Evolutionary conservation across 2,329 filamentous ascomycete species (phyloP), one percentile per base, ranked within the genome.

Genomic region (Neophaeococcomyces mojaviensis): DNA sequence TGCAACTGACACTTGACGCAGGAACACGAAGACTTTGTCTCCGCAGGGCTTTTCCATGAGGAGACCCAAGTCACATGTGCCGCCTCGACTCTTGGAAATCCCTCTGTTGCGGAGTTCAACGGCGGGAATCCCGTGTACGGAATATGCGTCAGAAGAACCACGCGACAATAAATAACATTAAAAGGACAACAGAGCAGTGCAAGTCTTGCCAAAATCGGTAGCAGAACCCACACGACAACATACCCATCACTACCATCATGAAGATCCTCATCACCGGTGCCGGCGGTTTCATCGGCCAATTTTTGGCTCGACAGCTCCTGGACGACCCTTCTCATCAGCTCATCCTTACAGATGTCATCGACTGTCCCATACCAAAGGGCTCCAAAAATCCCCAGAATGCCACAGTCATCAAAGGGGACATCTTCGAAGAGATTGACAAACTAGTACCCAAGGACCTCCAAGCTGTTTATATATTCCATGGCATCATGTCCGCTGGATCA

Each of bases 401-500:
- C 0, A 69, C 63, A 18, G 63, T 67, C 31, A 49, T 79, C 35
- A 68, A 69, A 20, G 71, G 74, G 8, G 78, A 82, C 58, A 68
- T 81, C 2, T 67, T 77, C 12, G 59, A 60, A 1, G 65, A 66
- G 3, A 68, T 70, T 15, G 57, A 59, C 18, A 52, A 56, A 10
- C 50, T 70, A 4, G 62, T 68, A 28, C 62, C 65, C 20, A 38
- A 49, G 13, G 69, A 72, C 1, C 64, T 78, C 3, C 67, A 72
- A 49, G 73, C 74, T 38, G 68, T 76, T 48, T 82, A 79, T 63
- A 68, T 80, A 55, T 77, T 83, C 60, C 79, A 83, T 61, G 79
- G 79, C 51, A 80, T 82, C 67, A 82, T 83, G 79, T 82, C 78
- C 0, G 73, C 74, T 10, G 78, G 77, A 4, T 75, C 77, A 13